phyloP scores from a whole-genome alignment of 2,329 filamentous ascomycete species.

The Graphilbum fragrans region DNA sequence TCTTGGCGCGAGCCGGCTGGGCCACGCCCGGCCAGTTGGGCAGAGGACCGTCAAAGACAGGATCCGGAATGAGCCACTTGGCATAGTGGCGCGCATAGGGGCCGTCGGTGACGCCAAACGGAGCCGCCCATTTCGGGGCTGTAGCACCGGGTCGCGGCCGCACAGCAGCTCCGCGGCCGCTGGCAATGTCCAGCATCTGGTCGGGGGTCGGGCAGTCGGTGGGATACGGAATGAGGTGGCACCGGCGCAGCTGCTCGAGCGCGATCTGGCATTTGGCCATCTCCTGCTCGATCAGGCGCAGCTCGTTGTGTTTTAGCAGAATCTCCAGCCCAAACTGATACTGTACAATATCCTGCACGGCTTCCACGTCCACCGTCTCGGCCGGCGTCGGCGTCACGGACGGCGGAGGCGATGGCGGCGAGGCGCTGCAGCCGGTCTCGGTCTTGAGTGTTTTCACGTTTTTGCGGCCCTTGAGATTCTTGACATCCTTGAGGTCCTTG shows the following conservation, averaged over 20 bases:
- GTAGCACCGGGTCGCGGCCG: slow-evolving; percentile 48
- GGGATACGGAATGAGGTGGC: slow-evolving; percentile 84
- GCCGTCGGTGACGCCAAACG: slow-evolving; percentile 83
- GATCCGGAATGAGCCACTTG: slow-evolving; percentile 87
- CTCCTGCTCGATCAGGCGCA: slow-evolving; percentile 90
- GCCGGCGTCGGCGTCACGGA: slow-evolving; percentile 9
- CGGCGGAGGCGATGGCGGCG: slow-evolving; percentile 7
- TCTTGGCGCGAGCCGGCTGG: slow-evolving; percentile 25
- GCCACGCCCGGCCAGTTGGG: slow-evolving; percentile 29
- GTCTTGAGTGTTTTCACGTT: too few species aligned
- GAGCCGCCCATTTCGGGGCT: slow-evolving; percentile 65
- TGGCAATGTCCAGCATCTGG: slow-evolving; percentile 58
- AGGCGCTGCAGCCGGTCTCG: slow-evolving; percentile 1
- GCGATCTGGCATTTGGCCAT: slow-evolving; percentile 90
- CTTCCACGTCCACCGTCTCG: slow-evolving; percentile 26
- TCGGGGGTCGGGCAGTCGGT: slow-evolving; percentile 53
- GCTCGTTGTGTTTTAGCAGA: slow-evolving; percentile 83
- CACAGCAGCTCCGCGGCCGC: slow-evolving; percentile 62
- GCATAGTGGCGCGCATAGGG: slow-evolving; percentile 91
- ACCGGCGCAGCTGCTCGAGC: slow-evolving; percentile 85
- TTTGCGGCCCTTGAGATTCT: too few species aligned
- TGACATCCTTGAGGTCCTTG: too few species aligned
- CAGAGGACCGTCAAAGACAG: slow-evolving; percentile 64
- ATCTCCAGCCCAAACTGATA: slow-evolving; percentile 87
- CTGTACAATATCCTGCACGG: slow-evolving; percentile 61